Evolutionary conservation across 441 rosid species (phyloP).

Genomic region (Erysimum cheiri): DNA sequence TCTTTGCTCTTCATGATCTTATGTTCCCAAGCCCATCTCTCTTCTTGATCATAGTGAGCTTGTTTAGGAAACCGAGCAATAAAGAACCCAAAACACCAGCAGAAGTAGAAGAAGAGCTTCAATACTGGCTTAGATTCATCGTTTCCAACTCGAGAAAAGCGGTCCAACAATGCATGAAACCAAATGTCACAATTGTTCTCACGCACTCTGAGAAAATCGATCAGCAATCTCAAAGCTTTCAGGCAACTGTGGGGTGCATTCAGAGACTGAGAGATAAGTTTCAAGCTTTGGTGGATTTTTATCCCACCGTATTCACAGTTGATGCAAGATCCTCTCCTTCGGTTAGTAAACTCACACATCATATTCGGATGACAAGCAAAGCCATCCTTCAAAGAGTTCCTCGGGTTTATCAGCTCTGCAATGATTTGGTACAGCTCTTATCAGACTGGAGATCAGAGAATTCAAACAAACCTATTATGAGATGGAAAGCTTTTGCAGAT

Average conservation of each 20-base stretch:
- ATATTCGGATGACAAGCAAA: conserved; percentile 73
- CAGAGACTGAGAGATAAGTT: conserved; percentile 79
- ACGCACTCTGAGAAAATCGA: conserved; percentile 76
- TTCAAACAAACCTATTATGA: conserved; percentile 78
- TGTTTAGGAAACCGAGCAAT: conserved; percentile 82
- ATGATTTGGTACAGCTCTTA: conserved; percentile 71
- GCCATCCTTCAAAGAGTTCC: conserved; percentile 84
- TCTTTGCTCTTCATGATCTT: conserved; percentile 85
- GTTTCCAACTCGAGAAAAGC: conserved; percentile 85
- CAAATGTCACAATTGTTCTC: conserved; percentile 79
- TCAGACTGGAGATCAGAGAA: conserved; percentile 91
- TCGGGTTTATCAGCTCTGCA: conserved; percentile 88
- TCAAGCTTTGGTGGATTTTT: conserved; percentile 73
- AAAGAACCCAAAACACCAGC: conserved; percentile 77
- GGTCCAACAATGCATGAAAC: conserved; percentile 80
- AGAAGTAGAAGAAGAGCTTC: conserved; percentile 89
- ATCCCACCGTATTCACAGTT: conserved; percentile 83
- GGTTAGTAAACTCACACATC: conserved; percentile 76
- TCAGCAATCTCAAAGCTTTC: conserved; percentile 69
- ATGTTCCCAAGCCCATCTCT: conserved; percentile 92
- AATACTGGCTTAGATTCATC: conserved; percentile 90
- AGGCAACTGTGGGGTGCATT: conserved; percentile 57
- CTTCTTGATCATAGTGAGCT: conserved; percentile 81
- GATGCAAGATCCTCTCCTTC: conserved; percentile 91
- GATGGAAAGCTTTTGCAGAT: conserved; percentile 86